These are phyloP conservation scores for Dendrobium huoshanense DNA, from an alignment of 106 monocot species.

Conservation along the genomic window DNA sequence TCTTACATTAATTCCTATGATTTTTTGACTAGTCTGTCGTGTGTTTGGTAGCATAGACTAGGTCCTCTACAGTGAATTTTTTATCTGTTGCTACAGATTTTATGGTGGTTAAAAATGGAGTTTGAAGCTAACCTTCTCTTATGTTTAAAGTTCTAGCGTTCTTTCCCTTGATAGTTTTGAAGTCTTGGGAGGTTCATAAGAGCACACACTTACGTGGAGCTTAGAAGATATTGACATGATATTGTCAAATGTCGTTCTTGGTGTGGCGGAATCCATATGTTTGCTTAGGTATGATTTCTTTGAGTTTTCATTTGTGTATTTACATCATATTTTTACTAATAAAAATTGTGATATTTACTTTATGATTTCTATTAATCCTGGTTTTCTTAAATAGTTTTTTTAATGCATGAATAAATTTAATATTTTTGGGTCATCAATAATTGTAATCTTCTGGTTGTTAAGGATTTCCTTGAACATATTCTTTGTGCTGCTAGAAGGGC, in stretches of 20 bases:
- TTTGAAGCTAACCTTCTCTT: neutral
- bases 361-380: neutral
- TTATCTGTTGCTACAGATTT: neutral
- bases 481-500: too few species aligned
- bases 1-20: too few species aligned
- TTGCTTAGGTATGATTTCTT: neutral
- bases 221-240: neutral
- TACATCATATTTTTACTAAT: neutral
- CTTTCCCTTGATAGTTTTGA: neutral
- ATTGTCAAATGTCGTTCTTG: neutral
- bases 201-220: neutral
- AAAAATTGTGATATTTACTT: neutral
- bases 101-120: neutral
- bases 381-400: neutral
- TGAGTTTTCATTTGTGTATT: neutral
- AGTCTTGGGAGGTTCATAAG: neutral
- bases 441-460: neutral
- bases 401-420: neutral
- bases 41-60: neutral
- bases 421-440: neutral
- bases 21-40: too few species aligned
- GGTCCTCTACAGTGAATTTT: neutral
- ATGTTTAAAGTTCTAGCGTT: neutral
- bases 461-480: neutral
- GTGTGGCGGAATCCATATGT: neutral